Percentiles rank a stretch among this genome's conserved stretches.
Conservation (phyloP, 164 flowering plant genomes). For the Warburgia ugandensis region DNA sequence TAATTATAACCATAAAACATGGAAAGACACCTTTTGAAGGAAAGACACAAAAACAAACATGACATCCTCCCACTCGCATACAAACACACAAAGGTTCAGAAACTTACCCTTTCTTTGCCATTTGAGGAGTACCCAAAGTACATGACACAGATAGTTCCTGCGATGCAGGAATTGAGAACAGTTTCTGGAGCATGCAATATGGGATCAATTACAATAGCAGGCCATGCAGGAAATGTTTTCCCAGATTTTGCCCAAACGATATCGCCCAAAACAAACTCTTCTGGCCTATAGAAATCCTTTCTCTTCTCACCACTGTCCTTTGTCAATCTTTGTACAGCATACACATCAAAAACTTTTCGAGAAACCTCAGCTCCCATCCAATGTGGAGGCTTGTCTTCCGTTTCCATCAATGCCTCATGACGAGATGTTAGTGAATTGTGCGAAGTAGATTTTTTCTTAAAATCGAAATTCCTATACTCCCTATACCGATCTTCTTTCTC, state of each 20-base stretch:
- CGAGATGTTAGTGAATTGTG: constrained; percentile 32
- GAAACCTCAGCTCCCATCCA: constrained; percentile 14
- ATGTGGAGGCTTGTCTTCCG: constrained; percentile 14
- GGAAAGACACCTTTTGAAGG: too few species aligned
- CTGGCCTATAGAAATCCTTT: constrained; percentile 38
- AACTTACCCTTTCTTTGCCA: constrained; percentile 71
- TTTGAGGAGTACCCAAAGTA: constrained; percentile 78
- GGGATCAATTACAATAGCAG: constrained; percentile 93
- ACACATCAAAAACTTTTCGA: constrained; percentile 7
- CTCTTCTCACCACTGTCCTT: constrained; percentile 30
- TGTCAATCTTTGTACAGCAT: constrained; percentile 4
- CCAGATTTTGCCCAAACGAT: constrained; percentile 91
- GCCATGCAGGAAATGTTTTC: constrained; percentile 81
- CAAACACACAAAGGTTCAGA: too few species aligned
- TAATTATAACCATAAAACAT: too few species aligned
- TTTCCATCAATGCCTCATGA: constrained; percentile 30
- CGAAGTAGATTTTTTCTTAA: constrained; percentile 36
- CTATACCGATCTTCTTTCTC: too few species aligned
- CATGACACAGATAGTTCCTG: constrained; percentile 89
- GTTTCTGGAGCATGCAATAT: constrained; percentile 68
- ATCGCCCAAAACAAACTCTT: constrained; percentile 69
- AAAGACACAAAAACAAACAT: too few species aligned
- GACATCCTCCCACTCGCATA: too few species aligned
- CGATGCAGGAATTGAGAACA: constrained; percentile 59
- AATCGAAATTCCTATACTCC: constrained; percentile 9